Percentiles rank a stretch among this genome's conserved stretches.
phyloP scores from a whole-genome alignment of 1,139 yeast genomes.

The Hansenula lynferdii region DNA sequence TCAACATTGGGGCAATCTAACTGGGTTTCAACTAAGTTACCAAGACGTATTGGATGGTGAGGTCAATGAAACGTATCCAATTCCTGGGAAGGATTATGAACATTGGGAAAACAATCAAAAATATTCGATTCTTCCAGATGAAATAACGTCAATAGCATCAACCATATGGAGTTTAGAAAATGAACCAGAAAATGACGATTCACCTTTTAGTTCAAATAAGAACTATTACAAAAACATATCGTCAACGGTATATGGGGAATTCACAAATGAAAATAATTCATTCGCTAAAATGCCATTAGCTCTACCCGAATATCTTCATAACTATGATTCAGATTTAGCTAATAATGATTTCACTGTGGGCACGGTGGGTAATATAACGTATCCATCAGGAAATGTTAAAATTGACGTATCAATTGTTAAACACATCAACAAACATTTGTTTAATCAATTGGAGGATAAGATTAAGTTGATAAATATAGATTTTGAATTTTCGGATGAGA shows the following conservation, averaged over 20 bases:
- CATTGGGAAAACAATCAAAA: constrained; percentile 53
- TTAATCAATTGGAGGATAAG: constrained; percentile 25
- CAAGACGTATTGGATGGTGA: constrained; percentile 44
- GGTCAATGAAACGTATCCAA: constrained; percentile 51
- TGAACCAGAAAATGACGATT: constrained; percentile 12
- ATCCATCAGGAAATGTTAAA: constrained; percentile 25
- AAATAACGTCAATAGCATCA: constrained; percentile 41
- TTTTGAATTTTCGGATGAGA: constrained; percentile 28
- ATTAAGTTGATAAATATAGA: constrained; percentile 26
- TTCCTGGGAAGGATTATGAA: constrained; percentile 37
- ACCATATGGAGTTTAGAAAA: constrained; percentile 44
- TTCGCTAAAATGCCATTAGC: constrained; percentile 27
- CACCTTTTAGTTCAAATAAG: neutral
- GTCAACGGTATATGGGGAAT: constrained; percentile 44
- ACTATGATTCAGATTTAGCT: constrained; percentile 23
- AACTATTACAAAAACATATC: constrained; percentile 47
- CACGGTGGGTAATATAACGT: constrained; percentile 16
- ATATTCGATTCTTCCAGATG: constrained; percentile 57
- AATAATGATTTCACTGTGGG: constrained; percentile 1
- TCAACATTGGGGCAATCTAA: constrained; percentile 63
- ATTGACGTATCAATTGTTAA: constrained; percentile 22
- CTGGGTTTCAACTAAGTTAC: constrained; percentile 66
- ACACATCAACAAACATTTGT: constrained; percentile 19
- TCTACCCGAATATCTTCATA: constrained; percentile 41
- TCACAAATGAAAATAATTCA: constrained; percentile 21